Base-by-base conservation (phyloP, 2,329 filamentous ascomycete genomes). In the Neodidymelliopsis sp. region DNA sequence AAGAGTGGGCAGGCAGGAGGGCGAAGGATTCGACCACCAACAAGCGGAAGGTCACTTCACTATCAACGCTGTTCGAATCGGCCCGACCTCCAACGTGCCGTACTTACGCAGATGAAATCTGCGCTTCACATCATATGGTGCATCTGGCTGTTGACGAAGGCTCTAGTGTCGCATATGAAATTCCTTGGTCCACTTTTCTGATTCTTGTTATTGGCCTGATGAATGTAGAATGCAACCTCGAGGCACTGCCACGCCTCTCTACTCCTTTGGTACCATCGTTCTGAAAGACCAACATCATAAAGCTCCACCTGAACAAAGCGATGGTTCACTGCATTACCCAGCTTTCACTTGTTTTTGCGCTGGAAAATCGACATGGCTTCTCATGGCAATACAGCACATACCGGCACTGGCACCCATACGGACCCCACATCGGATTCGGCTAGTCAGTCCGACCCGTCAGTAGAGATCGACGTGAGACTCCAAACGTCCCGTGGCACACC, bases 391-490 rank as follows among this genome's bases (percentile, higher is more conserved):
- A 38, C 4, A 3, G 12, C 20, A 37, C 25, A 16, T 28, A 24
- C 31, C 25, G 23, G 29, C 23, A 29, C 24, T 13, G 10, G 25
- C n/a, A 34, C 18, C n/a, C 24, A 28, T 28, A 36, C 23, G 13
- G 35, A 35, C 13, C 36, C 18, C 24, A 36, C 27, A 13, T 7
- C 39, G 35, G 55, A 61, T 59, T 53, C 34, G 50, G 57, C 55
- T 59, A 64, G 54, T 44, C 56, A 50, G 48, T 61, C 61, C 44
- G 63, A 50, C 12, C 58, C 60, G 20, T 60, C 59, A 34, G 57
- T 67, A 12, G 62, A 66, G 56, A 61, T 65, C 24, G 66, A 68
- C 42, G 65, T 66, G 43, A 39, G 54, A 43, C 11, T 9, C 8
- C 20, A 8, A 20, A 12, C 11, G 19, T 10, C 6, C 9, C 30